phyloP scores from a whole-genome alignment of 352 stramenopile species.

The Aphanomyces cochlioides region DNA sequence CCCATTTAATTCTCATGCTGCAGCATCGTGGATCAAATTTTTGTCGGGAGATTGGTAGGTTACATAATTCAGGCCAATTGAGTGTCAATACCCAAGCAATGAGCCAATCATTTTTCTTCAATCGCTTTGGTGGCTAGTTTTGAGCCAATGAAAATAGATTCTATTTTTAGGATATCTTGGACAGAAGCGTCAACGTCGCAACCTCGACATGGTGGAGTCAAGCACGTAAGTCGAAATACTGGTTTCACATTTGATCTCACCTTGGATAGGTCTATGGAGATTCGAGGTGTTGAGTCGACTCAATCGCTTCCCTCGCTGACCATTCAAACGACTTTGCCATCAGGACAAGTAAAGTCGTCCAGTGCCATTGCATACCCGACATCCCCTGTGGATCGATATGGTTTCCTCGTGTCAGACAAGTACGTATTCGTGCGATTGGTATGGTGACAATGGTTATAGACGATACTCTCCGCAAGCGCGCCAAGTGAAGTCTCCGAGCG shows the following conservation, averaged over 20 bases:
- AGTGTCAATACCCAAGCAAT: background rate
- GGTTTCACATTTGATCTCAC: too few species aligned
- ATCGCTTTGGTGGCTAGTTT: background rate
- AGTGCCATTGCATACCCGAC: constrained; percentile 46
- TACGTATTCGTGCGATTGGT: constrained; percentile 32
- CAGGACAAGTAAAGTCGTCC: background rate
- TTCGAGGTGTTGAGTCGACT: background rate
- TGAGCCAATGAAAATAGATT: background rate
- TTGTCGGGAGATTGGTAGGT: too few species aligned
- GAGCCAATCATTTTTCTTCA: background rate
- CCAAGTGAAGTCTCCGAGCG: background rate
- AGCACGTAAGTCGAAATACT: too few species aligned
- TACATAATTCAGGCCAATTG: background rate
- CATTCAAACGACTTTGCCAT: background rate
- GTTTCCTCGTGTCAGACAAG: constrained; percentile 72
- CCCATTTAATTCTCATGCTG: background rate
- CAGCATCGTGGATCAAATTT: background rate
- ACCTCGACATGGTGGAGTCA: background rate
- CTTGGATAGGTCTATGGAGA: background rate
- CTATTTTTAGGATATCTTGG: constrained; percentile 5
- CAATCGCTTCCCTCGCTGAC: background rate
- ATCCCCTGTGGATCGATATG: constrained; percentile 61
- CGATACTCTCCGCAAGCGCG: background rate
- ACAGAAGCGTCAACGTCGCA: background rate
- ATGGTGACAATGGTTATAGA: background rate